Evolutionary conservation across 768 basidiomycete genomes (phyloP).

Genomic region (Kwoniella sp.): DNA sequence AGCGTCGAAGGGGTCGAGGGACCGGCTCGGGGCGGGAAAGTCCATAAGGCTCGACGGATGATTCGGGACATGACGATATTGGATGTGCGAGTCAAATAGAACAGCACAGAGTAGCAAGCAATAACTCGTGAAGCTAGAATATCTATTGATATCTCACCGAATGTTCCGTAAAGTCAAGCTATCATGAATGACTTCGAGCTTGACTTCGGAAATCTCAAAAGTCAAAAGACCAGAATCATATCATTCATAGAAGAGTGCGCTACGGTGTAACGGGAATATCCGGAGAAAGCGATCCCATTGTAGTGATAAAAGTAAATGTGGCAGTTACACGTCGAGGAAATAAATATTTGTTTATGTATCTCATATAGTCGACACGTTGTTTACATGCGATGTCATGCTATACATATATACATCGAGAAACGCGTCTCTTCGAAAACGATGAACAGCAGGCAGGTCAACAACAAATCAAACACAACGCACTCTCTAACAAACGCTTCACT

Average conservation of each 20-base stretch:
- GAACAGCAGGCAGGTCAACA: too few species aligned
- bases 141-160: too few species aligned
- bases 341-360: slow-evolving; percentile 3
- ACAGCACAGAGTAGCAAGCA: neutral
- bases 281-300: slow-evolving; percentile 5
- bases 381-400: slow-evolving; percentile 6
- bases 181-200: too few species aligned
- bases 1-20: slow-evolving; percentile 17
- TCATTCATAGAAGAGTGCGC: too few species aligned
- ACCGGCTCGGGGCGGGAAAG: slow-evolving; percentile 27
- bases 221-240: neutral
- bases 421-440: too few species aligned
- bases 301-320: slow-evolving; percentile 6
- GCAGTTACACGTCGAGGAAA: too few species aligned
- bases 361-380: slow-evolving; percentile 1
- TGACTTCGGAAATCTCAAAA: slow-evolving; percentile 5
- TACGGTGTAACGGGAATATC: slow-evolving; percentile 19
- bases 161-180: too few species aligned
- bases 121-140: too few species aligned
- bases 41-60: slow-evolving; percentile 30
- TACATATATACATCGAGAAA: neutral
- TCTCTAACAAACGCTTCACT: neutral
- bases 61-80: slow-evolving; percentile 32
- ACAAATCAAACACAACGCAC: slow-evolving; percentile 6
- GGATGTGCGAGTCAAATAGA: neutral